Percentiles rank a stretch among this genome's conserved stretches.
These are phyloP conservation scores for Capsella bursapastoris DNA, from an alignment of 345 rosid species.

Conservation along the genomic window DNA sequence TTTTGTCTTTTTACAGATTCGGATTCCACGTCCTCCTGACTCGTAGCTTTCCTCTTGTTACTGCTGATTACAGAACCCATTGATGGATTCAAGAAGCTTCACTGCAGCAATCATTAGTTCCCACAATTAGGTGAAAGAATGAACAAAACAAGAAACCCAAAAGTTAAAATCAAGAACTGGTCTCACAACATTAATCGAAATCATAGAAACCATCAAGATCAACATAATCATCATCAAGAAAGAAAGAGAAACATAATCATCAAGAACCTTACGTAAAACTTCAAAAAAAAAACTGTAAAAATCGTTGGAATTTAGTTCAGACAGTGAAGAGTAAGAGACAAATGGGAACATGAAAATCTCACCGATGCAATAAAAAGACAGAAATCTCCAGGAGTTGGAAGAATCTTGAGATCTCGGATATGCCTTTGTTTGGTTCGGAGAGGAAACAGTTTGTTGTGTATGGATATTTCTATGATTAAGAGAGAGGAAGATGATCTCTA, in stretches of 20 bases:
- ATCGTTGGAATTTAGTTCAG: too few relatives aligned
- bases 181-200: background rate
- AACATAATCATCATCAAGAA: too few relatives aligned
- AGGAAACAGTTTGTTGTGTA: too few relatives aligned
- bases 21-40: conserved; percentile 21
- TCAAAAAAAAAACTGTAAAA: too few relatives aligned
- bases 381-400: background rate
- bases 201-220: background rate
- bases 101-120: conserved; percentile 15
- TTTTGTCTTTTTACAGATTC: conserved; percentile 45
- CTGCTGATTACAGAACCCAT: conserved; percentile 50
- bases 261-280: background rate
- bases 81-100: background rate
- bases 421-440: too few relatives aligned
- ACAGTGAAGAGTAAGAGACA: too few relatives aligned
- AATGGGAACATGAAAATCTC: background rate
- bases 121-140: background rate
- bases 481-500: too few relatives aligned
- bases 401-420: too few relatives aligned
- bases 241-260: too few relatives aligned
- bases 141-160: too few relatives aligned
- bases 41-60: conserved; percentile 39
- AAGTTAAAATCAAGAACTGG: background rate
- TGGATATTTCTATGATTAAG: too few relatives aligned
- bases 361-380: background rate